Base-by-base conservation (phyloP, 805 yeast species). In the Starmerella khaoyaiensis region DNA sequence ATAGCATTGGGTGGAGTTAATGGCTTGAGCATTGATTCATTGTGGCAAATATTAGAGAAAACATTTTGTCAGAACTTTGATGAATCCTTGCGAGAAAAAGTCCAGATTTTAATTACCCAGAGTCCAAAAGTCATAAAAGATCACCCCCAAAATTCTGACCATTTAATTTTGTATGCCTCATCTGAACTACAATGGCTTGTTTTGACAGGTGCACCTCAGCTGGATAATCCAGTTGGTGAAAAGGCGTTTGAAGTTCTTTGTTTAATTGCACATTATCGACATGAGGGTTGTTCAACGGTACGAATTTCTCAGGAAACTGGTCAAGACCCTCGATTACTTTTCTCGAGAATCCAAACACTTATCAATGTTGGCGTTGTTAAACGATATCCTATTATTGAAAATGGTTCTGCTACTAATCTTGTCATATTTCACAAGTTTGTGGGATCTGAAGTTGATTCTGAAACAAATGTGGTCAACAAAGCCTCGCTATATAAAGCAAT, bases 271-370 rank as follows among this genome's bases (percentile, higher is more conserved):
- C 50, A 70, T 58, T 39, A 55, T 39, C 50, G 72, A 44, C 50
- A 53, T 37, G 41, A 46, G 8, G 68, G 68, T 5, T 33, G 59
- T 3, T 53, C 62, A 1, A 52, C 53, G 6, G 51, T 60, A 8
- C 63, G 62, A 12, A 50, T 56, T n/a, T 51, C 61, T 16, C 45
- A 49, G 21, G 34, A 40, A 16, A 60, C 65, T 0, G 60, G 60
- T 14, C 68, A 63, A 40, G 68, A 63, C 36, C 56, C 64, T 1
- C 48, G 68, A 16, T 60, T 65, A 3, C 36, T 63, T 5, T 55
- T 51, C 37, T 57, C 62, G 7, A 53, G 68, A 19, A 49, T 58
- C 12, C 47, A 46, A 5, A 21, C 40, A 5, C 54, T 63, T 6
- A 43, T 48, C 8, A 58, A 56, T 10, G 40, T 45, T n/a, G 62